Evolutionary conservation across 192 early-diverging fungal genomes (phyloP).

Genomic region (Coemansia pectinata): DNA sequence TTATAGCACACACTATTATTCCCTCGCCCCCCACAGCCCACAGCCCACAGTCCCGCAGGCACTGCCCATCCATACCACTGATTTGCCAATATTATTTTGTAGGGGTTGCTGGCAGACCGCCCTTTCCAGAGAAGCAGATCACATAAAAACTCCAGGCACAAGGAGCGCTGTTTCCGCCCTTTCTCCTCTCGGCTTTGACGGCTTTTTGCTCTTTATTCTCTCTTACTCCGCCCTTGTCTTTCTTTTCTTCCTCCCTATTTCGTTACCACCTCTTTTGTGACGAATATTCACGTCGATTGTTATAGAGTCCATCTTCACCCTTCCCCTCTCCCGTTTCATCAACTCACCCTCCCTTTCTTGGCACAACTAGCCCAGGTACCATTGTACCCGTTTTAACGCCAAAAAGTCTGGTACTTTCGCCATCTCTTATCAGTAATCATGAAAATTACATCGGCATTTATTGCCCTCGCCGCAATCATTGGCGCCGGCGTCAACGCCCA

Average conservation of each 20-base stretch:
- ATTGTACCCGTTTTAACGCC: constrained; percentile 1
- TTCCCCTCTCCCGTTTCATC: constrained; percentile 3
- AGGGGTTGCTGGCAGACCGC: neutral
- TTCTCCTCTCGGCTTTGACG: constrained; percentile 1
- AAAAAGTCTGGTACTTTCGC: constrained; percentile 1
- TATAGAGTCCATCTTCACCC: constrained; percentile 5
- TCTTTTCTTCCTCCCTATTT: constrained; percentile 8
- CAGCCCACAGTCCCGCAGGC: neutral
- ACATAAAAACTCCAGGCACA: neutral
- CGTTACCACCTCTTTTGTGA: neutral
- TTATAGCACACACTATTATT: neutral
- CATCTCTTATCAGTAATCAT: constrained; percentile 16
- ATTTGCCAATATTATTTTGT: neutral
- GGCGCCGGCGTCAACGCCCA: constrained; percentile 34
- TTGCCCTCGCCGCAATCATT: constrained; percentile 35
- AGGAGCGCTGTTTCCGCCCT: neutral
- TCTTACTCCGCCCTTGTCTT: neutral
- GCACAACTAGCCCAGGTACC: neutral
- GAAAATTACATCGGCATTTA: constrained; percentile 47
- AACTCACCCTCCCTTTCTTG: neutral
- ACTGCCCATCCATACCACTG: neutral
- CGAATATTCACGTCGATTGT: neutral
- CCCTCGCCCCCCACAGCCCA: neutral
- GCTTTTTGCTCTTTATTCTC: constrained; percentile 12
- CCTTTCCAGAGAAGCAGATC: neutral